Evolutionary conservation across 306 rosid species (phyloP), one percentile per base, ranked within the genome.

Genomic region (Begonia fuchsioides): DNA sequence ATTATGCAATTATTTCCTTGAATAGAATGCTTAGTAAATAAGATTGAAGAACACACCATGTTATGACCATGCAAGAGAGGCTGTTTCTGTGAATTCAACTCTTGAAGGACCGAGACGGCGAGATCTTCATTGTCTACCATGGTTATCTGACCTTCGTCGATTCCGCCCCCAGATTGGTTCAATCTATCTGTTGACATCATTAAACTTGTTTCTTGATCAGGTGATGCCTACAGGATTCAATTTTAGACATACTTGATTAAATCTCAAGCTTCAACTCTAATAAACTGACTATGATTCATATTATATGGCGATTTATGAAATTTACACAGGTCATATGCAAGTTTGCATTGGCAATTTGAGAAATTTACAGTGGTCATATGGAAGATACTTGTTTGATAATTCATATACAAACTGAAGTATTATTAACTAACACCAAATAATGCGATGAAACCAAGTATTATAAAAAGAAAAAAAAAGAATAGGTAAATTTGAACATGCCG

Each of bases 91-190:
- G 95, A 85, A 61, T 82, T 94, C 82, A 85, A 72, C 69, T 90
- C 98, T 35, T 90, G 94, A 66, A 90, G 95, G 61, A 90, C 85
- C 12, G 95, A 90, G 61, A 85, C 98, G 52, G 94, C 98, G 20
- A 90, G 95, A 65, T 90, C 98, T 68, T 90, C 98, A 14, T 95
- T 90, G 75, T 90, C 97, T 71, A 90, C 72, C 90, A 90, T 90
- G 72, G 98, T 90, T 71, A 74, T 79, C 67, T 94, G 79, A 51
- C 98, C 68, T 8, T 81, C 93, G 77, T 77, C 75, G 15, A 90
- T 81, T 65, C 95, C 73, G 38, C 71, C 94, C 55, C 95, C 51
- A 40, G 95, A 62, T 58, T 75, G 79, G 72, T 76, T 73, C 71
- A 90, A 38, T 63, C 82, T 79, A 61, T 85, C 98, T 15, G 95